Base-by-base conservation (phyloP, 495 filamentous ascomycete species). In the Penicillium robsamsonii region DNA sequence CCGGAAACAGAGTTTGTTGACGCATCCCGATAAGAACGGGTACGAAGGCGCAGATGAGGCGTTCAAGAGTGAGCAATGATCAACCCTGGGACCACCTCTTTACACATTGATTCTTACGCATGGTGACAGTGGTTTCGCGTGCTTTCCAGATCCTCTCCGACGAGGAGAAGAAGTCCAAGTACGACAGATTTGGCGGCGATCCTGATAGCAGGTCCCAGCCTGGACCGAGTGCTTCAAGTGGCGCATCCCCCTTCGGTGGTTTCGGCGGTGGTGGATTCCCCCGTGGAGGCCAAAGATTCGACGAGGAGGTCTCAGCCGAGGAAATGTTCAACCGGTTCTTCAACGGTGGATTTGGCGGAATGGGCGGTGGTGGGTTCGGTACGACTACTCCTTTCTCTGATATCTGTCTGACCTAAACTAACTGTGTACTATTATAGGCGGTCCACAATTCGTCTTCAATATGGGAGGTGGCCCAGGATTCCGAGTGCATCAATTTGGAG, bases 21-120 rank as follows among this genome's bases (percentile, higher is more conserved):
- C 93, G 53, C 94, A 98, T 78, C 94, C 94, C 53, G 94, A 98
- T 77, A 98, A 98, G 79, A 98, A 97, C 77, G 92, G 91, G n/a
- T 92, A 96, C 72, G 89, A 93, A 29, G 87, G 92, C 33, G 92
- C 94, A 52, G 94, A 96, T 72, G 94, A 98, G 75, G 94, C 94
- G 22, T 98, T 98, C 73, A 97, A 97, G 75, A 74, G 86, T 89
- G 68, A 75, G 85, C 79, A 38, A 38, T 20, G 30, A 46, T 11
- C 33, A 30, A 20, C 15, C 31, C 20, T 13, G 30, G 3, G 20
- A 27, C 29, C 37, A 27, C n/a, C 10, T 18, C 0, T 42, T 30
- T 15, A 11, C 0, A 22, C 20, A 15, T 31, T 33, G 38, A 52
- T 37, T 20, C 53, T 66, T 44, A 66, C 41, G 27, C 27, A 15